A percentile compares a stretch with the other conserved stretches of the same genome.
Evolutionary conservation across 2,329 filamentous ascomycete genomes (phyloP).

Genomic region (Zymoseptoria tritici): DNA sequence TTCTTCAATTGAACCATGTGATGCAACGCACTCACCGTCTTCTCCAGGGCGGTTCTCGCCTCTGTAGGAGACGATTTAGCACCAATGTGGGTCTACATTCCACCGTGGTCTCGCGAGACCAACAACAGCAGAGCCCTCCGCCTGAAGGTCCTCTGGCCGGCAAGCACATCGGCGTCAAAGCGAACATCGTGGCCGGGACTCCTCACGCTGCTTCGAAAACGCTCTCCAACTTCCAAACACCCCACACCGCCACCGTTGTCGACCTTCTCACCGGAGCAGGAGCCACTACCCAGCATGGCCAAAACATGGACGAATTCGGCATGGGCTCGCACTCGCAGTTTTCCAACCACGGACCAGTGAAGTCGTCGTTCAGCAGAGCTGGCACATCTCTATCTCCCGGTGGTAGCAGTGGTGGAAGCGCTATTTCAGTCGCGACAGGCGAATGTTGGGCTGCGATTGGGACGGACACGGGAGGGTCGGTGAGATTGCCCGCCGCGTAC

Average conservation of each 20-base stretch:
- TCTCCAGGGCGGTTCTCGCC: conserved; percentile 9
- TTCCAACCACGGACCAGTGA: conserved; percentile 61
- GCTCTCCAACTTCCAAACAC: conserved; percentile 59
- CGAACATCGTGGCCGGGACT: conserved; percentile 43
- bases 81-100: neutral
- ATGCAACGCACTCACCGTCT: conserved; percentile 15
- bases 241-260: conserved; percentile 77
- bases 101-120: neutral
- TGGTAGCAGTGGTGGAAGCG: conserved; percentile 90
- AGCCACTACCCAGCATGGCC: conserved; percentile 60
- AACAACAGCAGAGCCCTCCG: neutral
- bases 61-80: conserved; percentile 6
- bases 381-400: conserved; percentile 56
- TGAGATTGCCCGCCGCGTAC: conserved; percentile 81
- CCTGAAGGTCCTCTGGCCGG: conserved; percentile 19
- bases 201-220: conserved; percentile 81
- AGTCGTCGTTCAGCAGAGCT: conserved; percentile 38
- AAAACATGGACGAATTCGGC: conserved; percentile 92
- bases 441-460: conserved; percentile 66
- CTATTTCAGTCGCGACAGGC: conserved; percentile 66
- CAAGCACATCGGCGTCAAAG: conserved; percentile 41
- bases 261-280: conserved; percentile 57
- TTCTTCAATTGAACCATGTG: conserved; percentile 8
- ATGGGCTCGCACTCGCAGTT: conserved; percentile 79
- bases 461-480: conserved; percentile 87